A percentile compares a stretch with the other conserved stretches of the same genome.
Conservation (phyloP, 805 yeast species). For the Zygoascus ofunaensis region DNA sequence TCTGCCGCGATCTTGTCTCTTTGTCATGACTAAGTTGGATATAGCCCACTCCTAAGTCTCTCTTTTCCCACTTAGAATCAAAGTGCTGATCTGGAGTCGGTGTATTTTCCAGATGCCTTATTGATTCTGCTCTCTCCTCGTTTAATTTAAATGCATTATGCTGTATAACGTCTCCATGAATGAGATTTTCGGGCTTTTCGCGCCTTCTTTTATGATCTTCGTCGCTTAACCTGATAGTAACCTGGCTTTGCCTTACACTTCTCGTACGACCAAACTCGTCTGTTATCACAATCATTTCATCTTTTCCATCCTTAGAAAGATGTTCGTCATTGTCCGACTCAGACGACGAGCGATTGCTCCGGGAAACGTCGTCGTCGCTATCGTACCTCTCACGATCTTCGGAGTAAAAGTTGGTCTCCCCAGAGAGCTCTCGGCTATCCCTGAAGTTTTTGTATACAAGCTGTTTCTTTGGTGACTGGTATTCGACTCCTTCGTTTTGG, state of each 20-base stretch:
- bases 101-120: not conserved
- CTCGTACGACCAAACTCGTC: slow-evolving; percentile 22
- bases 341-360: not conserved
- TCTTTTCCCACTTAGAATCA: slow-evolving; percentile 19
- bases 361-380: not conserved
- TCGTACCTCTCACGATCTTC: too few relatives aligned
- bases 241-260: slow-evolving; percentile 6
- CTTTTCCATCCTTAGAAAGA: not conserved
- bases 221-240: too few relatives aligned
- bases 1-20: slow-evolving; percentile 12
- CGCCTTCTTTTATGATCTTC: not conserved
- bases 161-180: slow-evolving; percentile 18
- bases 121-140: not conserved
- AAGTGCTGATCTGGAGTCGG: slow-evolving; percentile 13
- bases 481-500: not conserved
- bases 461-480: too few relatives aligned
- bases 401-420: too few relatives aligned
- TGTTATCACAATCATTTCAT: slow-evolving; percentile 15
- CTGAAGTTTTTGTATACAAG: too few relatives aligned
- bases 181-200: slow-evolving; percentile 9
- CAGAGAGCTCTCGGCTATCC: too few relatives aligned
- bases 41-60: slow-evolving; percentile 20
- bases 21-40: slow-evolving; percentile 16
- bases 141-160: slow-evolving; percentile 14
- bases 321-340: not conserved